Conservation (phyloP, 1,139 yeast genomes). For the Pichia sp. region DNA sequence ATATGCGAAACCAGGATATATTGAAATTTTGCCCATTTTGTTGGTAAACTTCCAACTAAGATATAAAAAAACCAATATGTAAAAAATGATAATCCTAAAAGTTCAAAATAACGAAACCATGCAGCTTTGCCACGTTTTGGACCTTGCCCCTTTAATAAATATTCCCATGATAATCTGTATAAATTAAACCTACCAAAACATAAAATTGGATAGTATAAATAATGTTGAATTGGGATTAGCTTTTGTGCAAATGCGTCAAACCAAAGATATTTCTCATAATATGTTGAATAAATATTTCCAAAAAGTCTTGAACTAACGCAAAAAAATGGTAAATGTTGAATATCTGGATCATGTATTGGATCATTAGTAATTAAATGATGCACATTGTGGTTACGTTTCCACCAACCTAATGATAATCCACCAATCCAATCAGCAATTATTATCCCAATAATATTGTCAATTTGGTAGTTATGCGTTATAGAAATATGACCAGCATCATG, state of each 20-base stretch:
- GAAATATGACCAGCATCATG: constrained; percentile 89
- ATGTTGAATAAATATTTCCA: constrained; percentile 67
- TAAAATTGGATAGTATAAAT: constrained; percentile 70
- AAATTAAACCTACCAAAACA: constrained; percentile 83
- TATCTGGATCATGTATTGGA: constrained; percentile 91
- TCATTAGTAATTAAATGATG: constrained; percentile 86
- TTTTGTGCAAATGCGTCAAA: constrained; percentile 61
- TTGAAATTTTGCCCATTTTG: constrained; percentile 43
- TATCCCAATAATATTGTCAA: constrained; percentile 74
- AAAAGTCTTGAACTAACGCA: constrained; percentile 74
- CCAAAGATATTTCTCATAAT: constrained; percentile 59
- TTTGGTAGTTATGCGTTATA: constrained; percentile 71
- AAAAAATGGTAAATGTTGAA: constrained; percentile 86
- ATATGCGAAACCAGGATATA: constrained; percentile 71
- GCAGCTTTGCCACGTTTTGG: constrained; percentile 80
- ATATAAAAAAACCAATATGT: constrained; percentile 76
- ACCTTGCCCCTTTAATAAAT: constrained; percentile 64
- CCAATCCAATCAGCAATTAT: constrained; percentile 73
- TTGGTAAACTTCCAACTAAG: constrained; percentile 33
- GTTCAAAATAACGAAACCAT: constrained; percentile 76
- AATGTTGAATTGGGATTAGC: constrained; percentile 59
- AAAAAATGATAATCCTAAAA: constrained; percentile 57
- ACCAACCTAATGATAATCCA: constrained; percentile 90
- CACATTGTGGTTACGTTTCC: constrained; percentile 90
- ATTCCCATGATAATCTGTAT: constrained; percentile 75